A percentile compares a stretch with the other conserved stretches of the same genome.
These are phyloP conservation scores for Solanum hybrid DNA, from an alignment of 305 asterid genomes.

Conservation along the genomic window DNA sequence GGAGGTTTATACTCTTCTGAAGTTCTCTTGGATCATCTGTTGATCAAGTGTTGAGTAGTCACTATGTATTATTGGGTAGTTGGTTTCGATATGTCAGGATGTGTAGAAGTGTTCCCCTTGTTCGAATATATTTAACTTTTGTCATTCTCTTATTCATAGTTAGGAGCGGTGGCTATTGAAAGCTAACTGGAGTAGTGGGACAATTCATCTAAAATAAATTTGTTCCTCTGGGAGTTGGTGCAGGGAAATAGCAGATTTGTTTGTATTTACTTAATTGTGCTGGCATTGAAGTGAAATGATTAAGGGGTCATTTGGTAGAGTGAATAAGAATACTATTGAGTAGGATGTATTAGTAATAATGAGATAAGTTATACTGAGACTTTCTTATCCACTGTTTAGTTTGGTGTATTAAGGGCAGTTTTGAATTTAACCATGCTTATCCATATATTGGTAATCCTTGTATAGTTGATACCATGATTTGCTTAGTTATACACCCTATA, in stretches of 20 bases:
- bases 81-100: not conserved
- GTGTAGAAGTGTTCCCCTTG: not conserved
- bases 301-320: not conserved
- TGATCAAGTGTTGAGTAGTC: not conserved
- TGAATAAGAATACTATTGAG: not conserved
- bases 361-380: not conserved
- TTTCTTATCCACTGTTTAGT: not conserved
- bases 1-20: not conserved
- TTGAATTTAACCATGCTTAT: not conserved
- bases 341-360: not conserved
- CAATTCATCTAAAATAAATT: not conserved
- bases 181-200: not conserved
- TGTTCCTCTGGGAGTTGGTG: not conserved
- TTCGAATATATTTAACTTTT: not conserved
- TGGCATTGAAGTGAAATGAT: not conserved
- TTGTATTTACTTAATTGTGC: not conserved
- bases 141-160: not conserved
- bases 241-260: not conserved
- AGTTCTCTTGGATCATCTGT: slow-evolving; percentile 2
- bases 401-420: not conserved
- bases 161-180: not conserved
- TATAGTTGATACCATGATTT: not conserved
- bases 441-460: not conserved
- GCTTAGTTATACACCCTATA: not conserved
- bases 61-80: not conserved